Percentiles rank a stretch among this genome's conserved stretches.
phyloP scores from a whole-genome alignment of 1,139 yeast genomes.

The Sugiyamaella novakii region DNA sequence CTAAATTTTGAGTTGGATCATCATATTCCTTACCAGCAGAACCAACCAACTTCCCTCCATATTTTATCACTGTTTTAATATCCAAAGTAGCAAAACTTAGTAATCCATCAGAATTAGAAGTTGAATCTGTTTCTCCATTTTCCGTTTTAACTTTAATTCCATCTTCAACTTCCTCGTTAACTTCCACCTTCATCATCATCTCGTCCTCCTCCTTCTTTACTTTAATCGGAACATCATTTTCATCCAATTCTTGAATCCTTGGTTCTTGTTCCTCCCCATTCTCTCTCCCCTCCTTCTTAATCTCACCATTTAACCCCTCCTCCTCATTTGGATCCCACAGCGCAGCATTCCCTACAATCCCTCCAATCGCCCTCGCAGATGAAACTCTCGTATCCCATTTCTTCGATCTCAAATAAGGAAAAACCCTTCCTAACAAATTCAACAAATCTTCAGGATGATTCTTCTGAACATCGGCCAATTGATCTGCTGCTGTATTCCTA shows the following conservation, averaged over 20 bases:
- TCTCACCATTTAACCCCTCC: conserved; percentile 22
- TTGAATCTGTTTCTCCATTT: conserved; percentile 20
- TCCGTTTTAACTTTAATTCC: conserved; percentile 26
- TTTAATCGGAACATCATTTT: conserved; percentile 23
- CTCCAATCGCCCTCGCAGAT: conserved; percentile 94
- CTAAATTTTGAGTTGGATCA: conserved; percentile 41
- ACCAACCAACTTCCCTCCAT: conserved; percentile 73
- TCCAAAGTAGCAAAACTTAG: conserved; percentile 66
- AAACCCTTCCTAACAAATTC: conserved; percentile 81
- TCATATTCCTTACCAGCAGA: conserved; percentile 59
- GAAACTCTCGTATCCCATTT: conserved; percentile 97
- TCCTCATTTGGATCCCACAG: conserved; percentile 79
- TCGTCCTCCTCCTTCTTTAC: conserved; percentile 25
- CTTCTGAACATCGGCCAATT: conserved; percentile 88
- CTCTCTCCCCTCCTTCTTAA: neutral
- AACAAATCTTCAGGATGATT: conserved; percentile 93
- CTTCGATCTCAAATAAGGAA: conserved; percentile 77
- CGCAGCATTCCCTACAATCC: conserved; percentile 77
- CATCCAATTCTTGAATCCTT: conserved; percentile 16
- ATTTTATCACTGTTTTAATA: conserved; percentile 61
- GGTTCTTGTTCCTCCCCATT: neutral
- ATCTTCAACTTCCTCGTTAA: conserved; percentile 29
- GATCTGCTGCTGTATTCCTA: conserved; percentile 96
- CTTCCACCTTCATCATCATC: conserved; percentile 31
- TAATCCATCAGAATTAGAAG: conserved; percentile 41